Conservation (phyloP, 176 grass and related monocot species). For the Cocos nucifera region DNA sequence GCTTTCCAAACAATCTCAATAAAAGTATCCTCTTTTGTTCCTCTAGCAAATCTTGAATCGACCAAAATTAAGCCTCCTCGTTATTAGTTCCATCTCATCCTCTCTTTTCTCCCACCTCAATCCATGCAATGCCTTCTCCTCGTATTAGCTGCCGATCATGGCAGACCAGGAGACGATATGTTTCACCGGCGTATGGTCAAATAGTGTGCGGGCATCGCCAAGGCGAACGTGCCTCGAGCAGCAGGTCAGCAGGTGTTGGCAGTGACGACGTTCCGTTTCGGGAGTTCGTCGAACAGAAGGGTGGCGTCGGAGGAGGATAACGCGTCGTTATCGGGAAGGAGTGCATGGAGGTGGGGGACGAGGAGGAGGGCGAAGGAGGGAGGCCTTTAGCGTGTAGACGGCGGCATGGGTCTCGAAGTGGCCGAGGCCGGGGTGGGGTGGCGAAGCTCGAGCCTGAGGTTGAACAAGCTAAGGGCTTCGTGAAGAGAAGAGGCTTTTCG, state of each 20-base stretch:
- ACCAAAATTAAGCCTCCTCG: too few species aligned
- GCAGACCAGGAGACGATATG: neutral
- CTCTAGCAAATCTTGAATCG: too few species aligned
- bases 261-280: slow-evolving; percentile 27
- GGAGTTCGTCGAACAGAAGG: slow-evolving; percentile 47
- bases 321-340: slow-evolving; percentile 22
- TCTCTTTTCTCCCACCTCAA: too few species aligned
- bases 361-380: neutral
- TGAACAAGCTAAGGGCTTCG: slow-evolving; percentile 9
- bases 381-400: slow-evolving; percentile 23
- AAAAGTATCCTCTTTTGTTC: too few species aligned
- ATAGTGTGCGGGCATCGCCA: neutral
- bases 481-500: slow-evolving; percentile 4
- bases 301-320: slow-evolving; percentile 6
- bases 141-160: slow-evolving; percentile 28
- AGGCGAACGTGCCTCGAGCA: slow-evolving; percentile 26
- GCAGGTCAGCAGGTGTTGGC: slow-evolving; percentile 36
- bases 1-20: too few species aligned
- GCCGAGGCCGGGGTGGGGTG: slow-evolving; percentile 7
- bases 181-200: too few species aligned
- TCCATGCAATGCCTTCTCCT: too few species aligned
- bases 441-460: neutral
- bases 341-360: slow-evolving; percentile 10
- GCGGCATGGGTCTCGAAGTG: slow-evolving; percentile 20
- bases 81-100: too few species aligned